A percentile compares a stretch with the other conserved stretches of the same genome.
These are phyloP conservation scores for Oryza glaberrima DNA, from an alignment of 176 grass and related monocot genomes.

Conservation along the genomic window DNA sequence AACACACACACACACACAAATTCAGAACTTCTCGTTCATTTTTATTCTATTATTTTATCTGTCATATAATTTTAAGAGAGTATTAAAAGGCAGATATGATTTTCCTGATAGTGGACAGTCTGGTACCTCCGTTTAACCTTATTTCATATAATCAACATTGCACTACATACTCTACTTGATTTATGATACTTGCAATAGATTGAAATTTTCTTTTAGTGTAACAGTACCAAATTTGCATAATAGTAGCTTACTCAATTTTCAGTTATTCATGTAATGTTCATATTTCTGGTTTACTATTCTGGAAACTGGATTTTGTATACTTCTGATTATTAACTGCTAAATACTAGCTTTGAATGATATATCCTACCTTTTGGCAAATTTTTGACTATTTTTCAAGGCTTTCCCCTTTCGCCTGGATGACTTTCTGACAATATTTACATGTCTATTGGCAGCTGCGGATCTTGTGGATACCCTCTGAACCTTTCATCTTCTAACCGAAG, in stretches of 20 bases:
- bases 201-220: neutral
- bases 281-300: neutral
- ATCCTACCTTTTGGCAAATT: neutral
- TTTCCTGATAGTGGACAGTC: neutral
- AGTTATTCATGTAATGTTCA: no score
- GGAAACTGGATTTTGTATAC: neutral
- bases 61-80: neutral
- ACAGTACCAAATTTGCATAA: no score
- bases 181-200: neutral
- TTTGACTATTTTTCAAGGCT: neutral
- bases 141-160: neutral
- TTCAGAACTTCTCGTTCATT: neutral
- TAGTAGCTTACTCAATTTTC: no score
- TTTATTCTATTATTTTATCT: constrained; percentile 4
- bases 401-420: constrained; percentile 1
- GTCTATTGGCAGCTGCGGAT: constrained; percentile 57
- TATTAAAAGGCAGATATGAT: neutral
- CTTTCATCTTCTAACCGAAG: constrained; percentile 65
- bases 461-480: constrained; percentile 67
- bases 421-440: constrained; percentile 30
- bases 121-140: neutral
- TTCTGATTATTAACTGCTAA: constrained; percentile 18
- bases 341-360: neutral
- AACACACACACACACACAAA: no score
- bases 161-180: neutral